These are phyloP conservation scores for Termitomyces sp. DNA, from an alignment of 768 basidiomycete species.

Conservation along the genomic window DNA sequence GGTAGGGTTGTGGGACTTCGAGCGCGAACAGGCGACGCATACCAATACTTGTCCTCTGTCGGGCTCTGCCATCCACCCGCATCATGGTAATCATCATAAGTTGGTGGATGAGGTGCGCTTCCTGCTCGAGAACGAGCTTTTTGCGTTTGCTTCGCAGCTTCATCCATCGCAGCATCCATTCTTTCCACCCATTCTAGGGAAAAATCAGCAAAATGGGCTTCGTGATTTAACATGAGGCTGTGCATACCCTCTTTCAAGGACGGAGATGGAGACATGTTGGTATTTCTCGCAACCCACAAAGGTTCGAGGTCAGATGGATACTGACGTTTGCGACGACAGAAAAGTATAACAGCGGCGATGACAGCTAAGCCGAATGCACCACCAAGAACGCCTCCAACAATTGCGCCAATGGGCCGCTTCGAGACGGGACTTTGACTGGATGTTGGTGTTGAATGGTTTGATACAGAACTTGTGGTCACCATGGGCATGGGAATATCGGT, in stretches of 20 bases:
- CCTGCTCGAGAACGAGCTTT: constrained; percentile 3
- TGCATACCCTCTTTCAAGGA: constrained; percentile 6
- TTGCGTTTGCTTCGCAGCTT: constrained; percentile 10
- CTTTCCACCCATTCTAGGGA: constrained; percentile 6
- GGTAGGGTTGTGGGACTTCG: not conserved
- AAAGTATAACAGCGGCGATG: not conserved
- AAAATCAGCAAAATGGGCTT: not conserved
- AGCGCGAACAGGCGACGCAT: no score
- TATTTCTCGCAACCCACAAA: not conserved
- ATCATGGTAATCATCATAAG: not conserved
- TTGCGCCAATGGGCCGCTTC: constrained; percentile 1
- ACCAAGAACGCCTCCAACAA: constrained; percentile 11
- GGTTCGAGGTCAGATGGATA: not conserved
- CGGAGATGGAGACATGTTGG: not conserved
- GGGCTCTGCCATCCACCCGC: not conserved
- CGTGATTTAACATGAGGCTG: not conserved
- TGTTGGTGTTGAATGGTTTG: not conserved
- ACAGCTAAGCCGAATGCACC: not conserved
- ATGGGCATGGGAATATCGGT: no score
- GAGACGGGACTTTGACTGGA: not conserved
- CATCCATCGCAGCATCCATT: constrained; percentile 4
- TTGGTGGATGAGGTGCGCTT: not conserved
- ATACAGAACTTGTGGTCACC: no score
- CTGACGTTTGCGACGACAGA: constrained; percentile 4
- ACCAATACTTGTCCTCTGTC: not conserved